These are phyloP conservation scores for Cicer judaicum DNA, from an alignment of 306 rosid species.

Conservation along the genomic window DNA sequence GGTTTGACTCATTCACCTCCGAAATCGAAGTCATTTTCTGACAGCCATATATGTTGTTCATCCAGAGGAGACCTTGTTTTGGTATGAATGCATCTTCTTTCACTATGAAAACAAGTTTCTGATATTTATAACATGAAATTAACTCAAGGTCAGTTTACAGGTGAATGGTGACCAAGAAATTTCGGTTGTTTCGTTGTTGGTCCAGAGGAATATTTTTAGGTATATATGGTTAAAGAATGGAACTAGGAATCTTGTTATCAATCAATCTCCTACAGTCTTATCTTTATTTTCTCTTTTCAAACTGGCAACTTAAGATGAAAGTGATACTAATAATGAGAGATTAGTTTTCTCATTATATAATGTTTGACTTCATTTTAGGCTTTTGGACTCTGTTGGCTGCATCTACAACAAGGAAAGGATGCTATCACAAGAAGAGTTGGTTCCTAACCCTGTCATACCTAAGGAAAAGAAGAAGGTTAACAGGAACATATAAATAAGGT, in stretches of 20 bases:
- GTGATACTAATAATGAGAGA: slow-evolving; percentile 4
- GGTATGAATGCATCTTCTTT: slow-evolving; percentile 55
- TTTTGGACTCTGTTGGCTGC: slow-evolving; percentile 59
- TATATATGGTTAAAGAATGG: slow-evolving; percentile 42
- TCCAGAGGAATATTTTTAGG: slow-evolving; percentile 69
- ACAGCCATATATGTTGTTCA: slow-evolving; percentile 68
- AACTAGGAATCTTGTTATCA: slow-evolving; percentile 8
- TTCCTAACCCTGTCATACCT: slow-evolving; percentile 37
- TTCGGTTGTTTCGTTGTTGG: slow-evolving; percentile 60
- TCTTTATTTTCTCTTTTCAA: slow-evolving; percentile 1
- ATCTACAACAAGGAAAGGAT: slow-evolving; percentile 62
- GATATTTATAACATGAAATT: background rate
- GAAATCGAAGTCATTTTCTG: slow-evolving; percentile 58
- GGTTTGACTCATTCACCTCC: slow-evolving; percentile 71
- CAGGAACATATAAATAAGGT: slow-evolving; percentile 9
- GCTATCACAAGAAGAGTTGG: slow-evolving; percentile 54
- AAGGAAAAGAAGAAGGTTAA: slow-evolving; percentile 89
- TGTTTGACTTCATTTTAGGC: slow-evolving; percentile 53
- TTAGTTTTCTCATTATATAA: slow-evolving; percentile 15
- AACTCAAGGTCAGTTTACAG: slow-evolving; percentile 53
- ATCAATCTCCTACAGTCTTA: slow-evolving; percentile 2
- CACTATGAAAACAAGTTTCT: slow-evolving; percentile 14
- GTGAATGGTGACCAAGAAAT: slow-evolving; percentile 83
- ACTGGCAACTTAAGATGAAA: slow-evolving; percentile 21
- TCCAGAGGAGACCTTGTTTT: slow-evolving; percentile 71